phyloP scores from a whole-genome alignment of 2,329 filamentous ascomycete genomes.

The Chaetomiaceae sp. region DNA sequence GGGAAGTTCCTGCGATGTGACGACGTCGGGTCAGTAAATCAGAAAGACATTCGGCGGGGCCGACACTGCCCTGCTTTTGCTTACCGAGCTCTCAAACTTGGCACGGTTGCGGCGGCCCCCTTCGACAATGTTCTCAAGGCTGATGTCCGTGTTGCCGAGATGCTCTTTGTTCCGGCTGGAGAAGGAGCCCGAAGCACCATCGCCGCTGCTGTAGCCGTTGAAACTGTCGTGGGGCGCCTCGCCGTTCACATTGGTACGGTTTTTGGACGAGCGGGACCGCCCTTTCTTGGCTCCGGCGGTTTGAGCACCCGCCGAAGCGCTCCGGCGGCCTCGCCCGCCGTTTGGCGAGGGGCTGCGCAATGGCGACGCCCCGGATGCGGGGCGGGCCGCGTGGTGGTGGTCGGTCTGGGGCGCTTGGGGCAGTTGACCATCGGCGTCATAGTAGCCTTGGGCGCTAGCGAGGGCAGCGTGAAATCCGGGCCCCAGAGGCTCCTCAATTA shows the following conservation, averaged over 20 bases:
- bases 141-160: constrained; percentile 92
- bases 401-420: constrained; percentile 45
- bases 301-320: constrained; percentile 60
- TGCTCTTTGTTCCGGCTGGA: constrained; percentile 77
- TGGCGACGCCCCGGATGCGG: constrained; percentile 63
- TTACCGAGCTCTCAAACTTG: constrained; percentile 95
- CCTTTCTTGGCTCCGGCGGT: constrained; percentile 52
- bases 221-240: constrained; percentile 60
- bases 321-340: constrained; percentile 64
- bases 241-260: constrained; percentile 43
- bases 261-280: constrained; percentile 64
- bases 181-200: constrained; percentile 70
- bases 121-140: constrained; percentile 95
- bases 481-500: constrained; percentile 60
- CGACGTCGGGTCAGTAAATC: constrained; percentile 22
- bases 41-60: no score
- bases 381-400: constrained; percentile 59
- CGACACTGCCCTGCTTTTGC: no score
- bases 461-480: constrained; percentile 48
- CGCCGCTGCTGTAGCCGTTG: constrained; percentile 80
- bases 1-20: constrained; percentile 70
- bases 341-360: constrained; percentile 75
- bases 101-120: constrained; percentile 91
- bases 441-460: constrained; percentile 46
- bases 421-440: constrained; percentile 48